Evolutionary conservation across 148 eudicot genomes (phyloP), one percentile per base, ranked within the genome.

Genomic region (Camellia lanceoleosa): DNA sequence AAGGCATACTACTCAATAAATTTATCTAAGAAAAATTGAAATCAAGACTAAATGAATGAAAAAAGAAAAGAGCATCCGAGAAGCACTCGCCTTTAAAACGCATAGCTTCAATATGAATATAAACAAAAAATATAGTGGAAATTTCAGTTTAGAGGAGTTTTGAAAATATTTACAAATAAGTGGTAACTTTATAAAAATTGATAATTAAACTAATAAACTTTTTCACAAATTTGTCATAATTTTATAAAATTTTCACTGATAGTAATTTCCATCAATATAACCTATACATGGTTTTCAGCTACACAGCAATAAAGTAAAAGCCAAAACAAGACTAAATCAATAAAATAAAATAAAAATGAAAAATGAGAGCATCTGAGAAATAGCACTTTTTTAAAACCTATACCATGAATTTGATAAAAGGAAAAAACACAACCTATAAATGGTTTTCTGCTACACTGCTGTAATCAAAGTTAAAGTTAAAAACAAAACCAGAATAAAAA

Each of bases 11-110:
- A 49, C 56, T 19, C 74, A 19, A 49, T 71, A 10, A 54, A 49
- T 71, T n/a, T 71, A 20, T 46, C 20, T 14, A n/a, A 58, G 73
- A 49, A 49, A 71, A 71, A 71, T 20, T 47, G 16, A 68, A 68
- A 49, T 71, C 74, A 49, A 46, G 58, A 71, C 5, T 60, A 18
- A 60, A 15, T 60, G 19, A 18, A 60, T 8, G 12, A 3, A 9
- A 58, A 58, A 3, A 11, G 3, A 58, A 6, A 69, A 69, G n/a
- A 38, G 14, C 13, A 30, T 30, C 38, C 1, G 38, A 30, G 38
- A 30, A 71, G 49, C 73, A 46, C 23, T 9, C 38, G 38, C 1
- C 38, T 58, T 71, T 49, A 49, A 47, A 7, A n/a, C 55, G 9
- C 12, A 14, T 16, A 71, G 2, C 64, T 60, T 60, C n/a, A 49